Conservation (phyloP, 2,329 filamentous ascomycete genomes). For the Colletotrichum graminicola region DNA sequence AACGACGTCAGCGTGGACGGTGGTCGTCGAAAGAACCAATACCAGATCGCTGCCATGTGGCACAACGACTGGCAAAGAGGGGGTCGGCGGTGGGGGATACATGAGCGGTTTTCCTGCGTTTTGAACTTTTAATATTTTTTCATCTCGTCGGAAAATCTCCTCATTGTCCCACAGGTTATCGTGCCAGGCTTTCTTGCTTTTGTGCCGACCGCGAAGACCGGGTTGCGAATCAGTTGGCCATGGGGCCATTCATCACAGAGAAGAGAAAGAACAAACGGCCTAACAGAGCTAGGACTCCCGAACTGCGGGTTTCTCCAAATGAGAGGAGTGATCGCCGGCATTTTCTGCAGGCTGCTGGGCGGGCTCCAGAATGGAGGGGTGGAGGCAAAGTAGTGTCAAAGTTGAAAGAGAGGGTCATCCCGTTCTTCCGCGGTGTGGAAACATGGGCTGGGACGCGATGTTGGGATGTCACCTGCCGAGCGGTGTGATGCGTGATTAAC, state of each 20-base stretch:
- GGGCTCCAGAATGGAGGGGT: conserved; percentile 3
- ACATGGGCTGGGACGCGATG: conserved; percentile 16
- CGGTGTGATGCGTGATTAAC: conserved; percentile 35
- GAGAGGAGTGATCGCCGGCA: conserved; percentile 22
- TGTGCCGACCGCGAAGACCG: neutral
- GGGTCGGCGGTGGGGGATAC: conserved; percentile 1
- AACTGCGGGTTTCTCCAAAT: conserved; percentile 23
- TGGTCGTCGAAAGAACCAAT: conserved; percentile 32
- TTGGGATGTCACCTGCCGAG: conserved; percentile 30
- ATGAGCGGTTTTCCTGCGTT: conserved; percentile 35
- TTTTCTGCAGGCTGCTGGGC: neutral
- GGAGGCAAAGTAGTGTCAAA: neutral
- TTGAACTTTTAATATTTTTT: conserved; percentile 19
- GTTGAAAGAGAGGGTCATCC: conserved; percentile 12
- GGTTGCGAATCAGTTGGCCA: conserved; percentile 11
- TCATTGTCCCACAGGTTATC: conserved; percentile 11
- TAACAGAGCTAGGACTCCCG: conserved; percentile 1
- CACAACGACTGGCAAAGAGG: conserved; percentile 8
- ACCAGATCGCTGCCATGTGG: conserved; percentile 14
- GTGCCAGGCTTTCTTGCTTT: conserved; percentile 17
- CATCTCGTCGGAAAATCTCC: conserved; percentile 12
- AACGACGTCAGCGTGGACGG: conserved; percentile 34
- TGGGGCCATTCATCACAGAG: conserved; percentile 6
- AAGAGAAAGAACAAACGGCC: conserved; percentile 23
- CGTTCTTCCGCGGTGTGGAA: conserved; percentile 35